Conservation (phyloP, 805 yeast species). For the Candida coquimbonensis region DNA sequence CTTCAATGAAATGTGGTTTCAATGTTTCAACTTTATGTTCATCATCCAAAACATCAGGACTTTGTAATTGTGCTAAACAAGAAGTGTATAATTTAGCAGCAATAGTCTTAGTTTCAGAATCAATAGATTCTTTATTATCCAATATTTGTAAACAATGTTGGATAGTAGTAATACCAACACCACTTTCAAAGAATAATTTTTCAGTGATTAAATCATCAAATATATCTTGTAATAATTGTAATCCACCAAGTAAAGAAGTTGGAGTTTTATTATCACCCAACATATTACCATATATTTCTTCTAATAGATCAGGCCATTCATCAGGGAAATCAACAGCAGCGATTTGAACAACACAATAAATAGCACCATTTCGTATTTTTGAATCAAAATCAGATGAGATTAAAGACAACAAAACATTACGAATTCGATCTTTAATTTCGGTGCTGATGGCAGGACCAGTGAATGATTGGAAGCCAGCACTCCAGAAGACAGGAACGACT, state of each 20-base stretch:
- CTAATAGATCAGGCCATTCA: conserved; percentile 79
- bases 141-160: conserved; percentile 41
- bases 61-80: conserved; percentile 45
- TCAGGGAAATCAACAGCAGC: conserved; percentile 91
- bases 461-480: conserved; percentile 72
- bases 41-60: conserved; percentile 39
- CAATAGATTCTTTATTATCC: conserved; percentile 12
- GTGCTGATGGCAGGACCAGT: conserved; percentile 56
- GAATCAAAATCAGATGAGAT: conserved; percentile 39
- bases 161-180: conserved; percentile 51
- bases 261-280: conserved; percentile 8
- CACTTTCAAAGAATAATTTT: conserved; percentile 76
- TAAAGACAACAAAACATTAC: conserved; percentile 44
- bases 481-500: conserved; percentile 71
- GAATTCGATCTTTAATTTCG: conserved; percentile 42
- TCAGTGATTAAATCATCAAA: conserved; percentile 84
- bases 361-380: conserved; percentile 58
- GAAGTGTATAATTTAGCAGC: conserved; percentile 47
- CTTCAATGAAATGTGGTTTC: conserved; percentile 16
- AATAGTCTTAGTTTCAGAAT: conserved; percentile 34
- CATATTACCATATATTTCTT: conserved; percentile 38
- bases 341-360: conserved; percentile 75
- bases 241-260: conserved; percentile 15
- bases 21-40: conserved; percentile 26
- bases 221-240: conserved; percentile 58